Evolutionary conservation across 1,284 basidiomycete species (phyloP).

Genomic region (Leccinum pachyderme): DNA sequence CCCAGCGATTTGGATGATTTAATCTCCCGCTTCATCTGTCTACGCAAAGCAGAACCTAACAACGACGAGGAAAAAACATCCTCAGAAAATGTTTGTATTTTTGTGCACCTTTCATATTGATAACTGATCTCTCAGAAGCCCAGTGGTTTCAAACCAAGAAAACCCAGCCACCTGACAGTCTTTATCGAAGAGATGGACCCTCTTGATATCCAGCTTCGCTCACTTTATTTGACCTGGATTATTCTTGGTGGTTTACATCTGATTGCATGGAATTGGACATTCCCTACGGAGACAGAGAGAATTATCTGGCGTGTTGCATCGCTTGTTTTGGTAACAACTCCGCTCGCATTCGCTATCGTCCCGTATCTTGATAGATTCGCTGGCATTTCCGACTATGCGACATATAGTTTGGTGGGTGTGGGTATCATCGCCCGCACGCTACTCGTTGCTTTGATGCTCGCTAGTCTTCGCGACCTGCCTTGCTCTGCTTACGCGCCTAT

Average conservation of each 20-base stretch:
- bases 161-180: not conserved
- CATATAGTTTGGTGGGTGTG: not conserved
- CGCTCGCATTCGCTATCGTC: not conserved
- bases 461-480: slow-evolving; percentile 1
- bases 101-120: not conserved
- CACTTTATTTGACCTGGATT: not conserved
- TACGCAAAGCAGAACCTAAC: not conserved
- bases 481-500: not conserved
- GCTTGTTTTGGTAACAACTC: not conserved
- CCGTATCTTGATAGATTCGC: not conserved
- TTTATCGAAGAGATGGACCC: not conserved
- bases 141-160: not conserved
- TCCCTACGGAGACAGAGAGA: not conserved
- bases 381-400: not conserved
- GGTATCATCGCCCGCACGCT: not conserved
- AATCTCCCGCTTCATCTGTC: not conserved
- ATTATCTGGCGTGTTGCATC: not conserved
- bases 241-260: not conserved
- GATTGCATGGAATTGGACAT: not conserved
- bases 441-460: slow-evolving; percentile 2
- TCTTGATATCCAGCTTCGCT: not conserved
- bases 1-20: not conserved
- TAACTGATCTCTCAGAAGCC: not conserved
- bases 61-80: not conserved
- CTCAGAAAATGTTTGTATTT: not conserved